Conservation (phyloP, 2,329 filamentous ascomycete species). For the Xylaria sp. region DNA sequence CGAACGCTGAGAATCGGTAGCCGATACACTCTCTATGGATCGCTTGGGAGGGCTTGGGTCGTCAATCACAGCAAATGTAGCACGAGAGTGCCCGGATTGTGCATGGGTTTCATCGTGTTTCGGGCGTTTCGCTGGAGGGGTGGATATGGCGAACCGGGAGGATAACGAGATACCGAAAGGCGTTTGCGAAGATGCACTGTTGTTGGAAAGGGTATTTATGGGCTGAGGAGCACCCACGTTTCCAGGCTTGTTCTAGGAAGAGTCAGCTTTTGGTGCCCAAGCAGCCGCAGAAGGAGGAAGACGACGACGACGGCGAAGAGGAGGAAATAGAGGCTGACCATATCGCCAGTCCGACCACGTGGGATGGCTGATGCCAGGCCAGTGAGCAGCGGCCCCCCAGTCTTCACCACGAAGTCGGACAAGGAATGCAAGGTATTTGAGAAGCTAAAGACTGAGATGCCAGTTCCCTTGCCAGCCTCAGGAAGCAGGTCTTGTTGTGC, state of each 20-base stretch:
- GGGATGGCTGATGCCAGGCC: conserved; percentile 19
- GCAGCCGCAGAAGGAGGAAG: not conserved
- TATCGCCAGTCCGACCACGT: conserved; percentile 32
- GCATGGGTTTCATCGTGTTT: conserved; percentile 33
- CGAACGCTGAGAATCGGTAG: conserved; percentile 41
- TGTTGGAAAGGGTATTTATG: conserved; percentile 43
- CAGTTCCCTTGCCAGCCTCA: conserved; percentile 30
- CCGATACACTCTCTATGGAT: conserved; percentile 36
- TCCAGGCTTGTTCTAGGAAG: conserved; percentile 29
- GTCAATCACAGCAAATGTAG: conserved; percentile 31
- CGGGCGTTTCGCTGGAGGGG: conserved; percentile 41
- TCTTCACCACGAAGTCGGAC: conserved; percentile 8
- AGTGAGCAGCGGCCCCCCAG: not conserved
- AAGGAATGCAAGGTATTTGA: not conserved
- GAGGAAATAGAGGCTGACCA: conserved; percentile 26
- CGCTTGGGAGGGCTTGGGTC: conserved; percentile 36
- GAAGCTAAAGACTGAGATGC: conserved; percentile 2
- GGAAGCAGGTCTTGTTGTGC: conserved; percentile 28
- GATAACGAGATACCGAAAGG: conserved; percentile 11
- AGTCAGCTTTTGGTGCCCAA: conserved; percentile 16
- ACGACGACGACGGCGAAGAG: not conserved
- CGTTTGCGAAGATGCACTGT: conserved; percentile 23
- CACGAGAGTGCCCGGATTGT: conserved; percentile 30
- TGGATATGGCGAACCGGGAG: conserved; percentile 15
- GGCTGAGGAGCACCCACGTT: conserved; percentile 36